Percentiles rank a stretch among this genome's conserved stretches.
Conservation (phyloP, 148 eudicot genomes). For the Tetragonia tetragonoides region DNA sequence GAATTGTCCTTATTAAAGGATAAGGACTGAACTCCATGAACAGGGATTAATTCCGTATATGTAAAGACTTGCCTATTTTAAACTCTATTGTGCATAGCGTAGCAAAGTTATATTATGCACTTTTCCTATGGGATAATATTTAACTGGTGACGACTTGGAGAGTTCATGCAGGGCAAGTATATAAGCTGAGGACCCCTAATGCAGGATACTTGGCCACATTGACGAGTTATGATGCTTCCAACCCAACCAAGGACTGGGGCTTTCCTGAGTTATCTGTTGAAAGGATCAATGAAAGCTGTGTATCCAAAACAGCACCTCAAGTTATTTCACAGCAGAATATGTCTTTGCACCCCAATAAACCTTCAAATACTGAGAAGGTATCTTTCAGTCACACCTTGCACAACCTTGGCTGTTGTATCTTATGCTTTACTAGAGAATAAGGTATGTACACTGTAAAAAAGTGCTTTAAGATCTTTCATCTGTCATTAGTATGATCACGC, state of each 20-base stretch:
- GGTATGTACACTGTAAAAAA: not conserved
- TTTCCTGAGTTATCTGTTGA: constrained; percentile 62
- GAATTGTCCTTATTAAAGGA: not conserved
- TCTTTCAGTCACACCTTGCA: not conserved
- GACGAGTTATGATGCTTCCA: constrained; percentile 72
- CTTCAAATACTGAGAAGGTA: constrained; percentile 42
- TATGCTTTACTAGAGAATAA: not conserved
- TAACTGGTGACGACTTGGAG: not conserved
- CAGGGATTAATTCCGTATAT: no score
- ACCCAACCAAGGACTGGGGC: constrained; percentile 92
- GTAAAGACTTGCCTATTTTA: no score
- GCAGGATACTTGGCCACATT: constrained; percentile 54
- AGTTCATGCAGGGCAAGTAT: constrained; percentile 62
- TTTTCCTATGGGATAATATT: not conserved
- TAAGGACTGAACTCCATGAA: no score
- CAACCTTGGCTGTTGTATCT: not conserved
- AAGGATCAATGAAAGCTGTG: constrained; percentile 27
- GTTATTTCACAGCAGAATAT: constrained; percentile 15
- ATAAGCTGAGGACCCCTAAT: constrained; percentile 76
- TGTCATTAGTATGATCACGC: not conserved
- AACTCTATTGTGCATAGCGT: no score
- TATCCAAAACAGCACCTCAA: constrained; percentile 28
- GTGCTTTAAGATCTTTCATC: not conserved
- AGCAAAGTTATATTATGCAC: no score
- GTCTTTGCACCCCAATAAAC: constrained; percentile 5